phyloP scores from a whole-genome alignment of 208 protist genomes.

The Naegleria fowleri region DNA sequence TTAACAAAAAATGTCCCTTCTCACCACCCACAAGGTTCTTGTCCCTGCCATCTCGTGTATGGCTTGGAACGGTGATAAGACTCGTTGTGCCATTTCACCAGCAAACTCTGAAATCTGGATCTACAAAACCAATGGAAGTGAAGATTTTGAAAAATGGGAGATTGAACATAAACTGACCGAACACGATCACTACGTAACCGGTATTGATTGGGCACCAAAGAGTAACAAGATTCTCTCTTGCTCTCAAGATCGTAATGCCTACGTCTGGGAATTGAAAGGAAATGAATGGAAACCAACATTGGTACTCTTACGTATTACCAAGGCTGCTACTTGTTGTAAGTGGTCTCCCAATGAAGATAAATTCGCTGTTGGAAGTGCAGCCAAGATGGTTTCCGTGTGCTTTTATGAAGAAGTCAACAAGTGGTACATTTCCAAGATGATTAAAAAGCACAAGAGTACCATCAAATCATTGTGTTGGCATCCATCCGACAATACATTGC shows the following conservation, averaged over 20 bases:
- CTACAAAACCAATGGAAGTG: constrained; percentile 45
- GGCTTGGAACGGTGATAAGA: constrained; percentile 64
- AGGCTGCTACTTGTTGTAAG: constrained; percentile 63
- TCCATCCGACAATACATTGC: constrained; percentile 62
- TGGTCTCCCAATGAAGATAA: constrained; percentile 71
- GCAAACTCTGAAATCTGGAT: constrained; percentile 68
- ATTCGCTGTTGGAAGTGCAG: constrained; percentile 74
- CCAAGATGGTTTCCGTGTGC: constrained; percentile 69
- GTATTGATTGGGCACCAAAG: constrained; percentile 72
- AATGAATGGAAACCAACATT: constrained; percentile 69
- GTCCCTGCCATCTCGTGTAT: constrained; percentile 55
- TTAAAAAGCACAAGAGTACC: constrained; percentile 61
- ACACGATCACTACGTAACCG: constrained; percentile 68
- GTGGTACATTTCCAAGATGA: constrained; percentile 80
- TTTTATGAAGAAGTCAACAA: constrained; percentile 81
- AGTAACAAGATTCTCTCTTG: constrained; percentile 77
- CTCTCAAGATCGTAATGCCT: constrained; percentile 83
- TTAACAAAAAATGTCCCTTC: constrained; percentile 13
- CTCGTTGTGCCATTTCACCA: constrained; percentile 64
- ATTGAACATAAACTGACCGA: constrained; percentile 42
- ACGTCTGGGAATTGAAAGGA: constrained; percentile 70
- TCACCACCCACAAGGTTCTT: neutral
- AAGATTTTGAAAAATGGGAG: constrained; percentile 45
- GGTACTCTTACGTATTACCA: constrained; percentile 71
- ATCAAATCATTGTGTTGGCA: constrained; percentile 71